These are phyloP conservation scores for Arctostaphylos glauca DNA, from an alignment of 148 eudicot genomes.

Conservation along the genomic window DNA sequence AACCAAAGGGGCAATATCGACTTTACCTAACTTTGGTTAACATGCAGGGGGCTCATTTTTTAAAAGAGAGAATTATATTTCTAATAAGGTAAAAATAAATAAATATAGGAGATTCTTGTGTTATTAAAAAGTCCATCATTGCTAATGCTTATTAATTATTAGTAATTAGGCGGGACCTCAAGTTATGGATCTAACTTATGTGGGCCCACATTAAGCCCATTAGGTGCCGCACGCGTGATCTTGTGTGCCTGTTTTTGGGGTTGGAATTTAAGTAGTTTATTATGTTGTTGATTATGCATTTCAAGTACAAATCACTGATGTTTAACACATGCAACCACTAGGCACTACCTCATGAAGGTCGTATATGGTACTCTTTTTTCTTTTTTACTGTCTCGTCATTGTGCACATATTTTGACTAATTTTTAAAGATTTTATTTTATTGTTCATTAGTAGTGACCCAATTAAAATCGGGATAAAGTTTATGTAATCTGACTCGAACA, in stretches of 20 bases:
- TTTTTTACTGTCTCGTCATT: too few species aligned
- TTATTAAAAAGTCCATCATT: conserved; percentile 15
- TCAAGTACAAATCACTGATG: conserved; percentile 15
- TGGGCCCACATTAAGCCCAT: conserved; percentile 12
- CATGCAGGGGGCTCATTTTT: too few species aligned
- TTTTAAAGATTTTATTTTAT: too few species aligned
- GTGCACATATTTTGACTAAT: too few species aligned
- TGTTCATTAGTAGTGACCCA: too few species aligned
- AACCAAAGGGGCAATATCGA: too few species aligned
- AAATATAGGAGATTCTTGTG: conserved; percentile 11
- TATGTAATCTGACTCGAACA: too few species aligned
- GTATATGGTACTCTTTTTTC: too few species aligned
- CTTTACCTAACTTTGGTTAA: too few species aligned
- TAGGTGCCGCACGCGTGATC: conserved; percentile 22
- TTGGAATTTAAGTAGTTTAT: neutral
- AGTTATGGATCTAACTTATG: conserved; percentile 5
- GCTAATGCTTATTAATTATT: neutral
- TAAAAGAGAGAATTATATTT: neutral
- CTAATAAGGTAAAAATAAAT: neutral
- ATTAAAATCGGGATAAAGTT: too few species aligned
- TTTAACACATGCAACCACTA: conserved; percentile 10
- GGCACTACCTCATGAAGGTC: neutral
- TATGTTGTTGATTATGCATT: conserved; percentile 1
- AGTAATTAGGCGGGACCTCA: conserved; percentile 17
- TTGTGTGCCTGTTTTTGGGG: neutral